Evolutionary conservation across 768 basidiomycete species (phyloP), one percentile per base, ranked within the genome.

Genomic region (Saitozyma sp.): DNA sequence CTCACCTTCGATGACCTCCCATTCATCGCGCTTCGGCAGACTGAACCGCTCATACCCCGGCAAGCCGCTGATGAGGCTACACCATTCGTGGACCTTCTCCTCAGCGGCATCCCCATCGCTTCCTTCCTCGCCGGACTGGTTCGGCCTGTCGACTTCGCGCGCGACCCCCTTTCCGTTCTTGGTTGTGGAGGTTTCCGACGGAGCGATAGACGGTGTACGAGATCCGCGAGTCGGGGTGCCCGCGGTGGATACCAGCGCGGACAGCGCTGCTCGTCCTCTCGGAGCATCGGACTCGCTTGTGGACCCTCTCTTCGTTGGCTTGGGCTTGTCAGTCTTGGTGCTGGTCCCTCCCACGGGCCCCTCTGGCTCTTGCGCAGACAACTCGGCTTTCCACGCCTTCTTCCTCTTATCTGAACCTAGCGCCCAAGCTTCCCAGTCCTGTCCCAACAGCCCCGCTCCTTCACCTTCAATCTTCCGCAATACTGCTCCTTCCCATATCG

Each of bases 1-100:
- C 73, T 67, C 50, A 75, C 73, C 64, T n/a, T 70, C 57, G 42
- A 75, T 51, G 8, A 72, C 59, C 53, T 75, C 68, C 70, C 73
- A 75, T 46, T 63, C 66, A 29, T 75, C 73, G 13, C 46, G 46
- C 45, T 63, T 56, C 1, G 56, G 29, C 6, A 29, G 9, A 16
- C 13, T 20, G 16, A 58, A 49, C 11, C 40, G 48, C 43, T 45
- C 13, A 46, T 53, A 67, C 13, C 66, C 66, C 42, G 51, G 45
- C 17, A 67, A 43, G 2, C 40, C 29, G 17, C 17, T 51, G 0
- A 67, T 56, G 16, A 40, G 8, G 3, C 29, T 4, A 39, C 29
- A 50, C 66, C 62, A 63, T 19, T 58, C 61, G 37, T 37, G 37
- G 1, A 53, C 2, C 16, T 53, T 17, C 8, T 56, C 53, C 37